Evolutionary conservation across 2,329 filamentous ascomycete genomes (phyloP).

Genomic region (Penicillium brasilianum): DNA sequence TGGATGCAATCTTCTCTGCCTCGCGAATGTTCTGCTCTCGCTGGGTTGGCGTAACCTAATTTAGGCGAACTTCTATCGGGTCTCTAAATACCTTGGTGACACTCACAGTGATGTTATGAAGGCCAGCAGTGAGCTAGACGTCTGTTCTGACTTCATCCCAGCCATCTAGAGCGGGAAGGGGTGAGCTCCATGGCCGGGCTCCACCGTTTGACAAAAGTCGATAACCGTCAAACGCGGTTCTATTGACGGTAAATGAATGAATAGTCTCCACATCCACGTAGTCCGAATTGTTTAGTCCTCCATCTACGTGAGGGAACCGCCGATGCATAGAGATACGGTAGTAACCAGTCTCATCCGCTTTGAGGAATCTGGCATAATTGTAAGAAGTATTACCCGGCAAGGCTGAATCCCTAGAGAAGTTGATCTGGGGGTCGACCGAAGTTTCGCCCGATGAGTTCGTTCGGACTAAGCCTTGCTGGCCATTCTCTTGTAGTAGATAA

Average conservation of each 20-base stretch:
- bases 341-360: neutral
- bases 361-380: neutral
- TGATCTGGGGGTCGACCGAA: neutral
- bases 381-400: neutral
- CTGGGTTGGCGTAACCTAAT: neutral
- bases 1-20: neutral
- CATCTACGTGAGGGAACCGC: neutral
- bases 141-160: neutral
- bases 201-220: neutral
- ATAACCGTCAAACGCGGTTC: neutral
- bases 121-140: neutral
- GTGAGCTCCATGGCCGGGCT: slow-evolving; percentile 2
- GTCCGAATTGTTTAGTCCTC: neutral
- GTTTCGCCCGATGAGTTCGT: neutral
- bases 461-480: neutral
- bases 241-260: neutral
- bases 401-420: neutral
- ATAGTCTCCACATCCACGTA: neutral
- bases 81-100: neutral
- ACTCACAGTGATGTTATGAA: neutral
- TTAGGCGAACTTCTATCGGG: neutral
- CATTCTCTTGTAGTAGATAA: neutral
- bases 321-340: neutral
- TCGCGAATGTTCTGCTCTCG: neutral
- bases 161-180: neutral